Evolutionary conservation across 805 yeast genomes (phyloP).

Genomic region (Lipomyces starkeyi): DNA sequence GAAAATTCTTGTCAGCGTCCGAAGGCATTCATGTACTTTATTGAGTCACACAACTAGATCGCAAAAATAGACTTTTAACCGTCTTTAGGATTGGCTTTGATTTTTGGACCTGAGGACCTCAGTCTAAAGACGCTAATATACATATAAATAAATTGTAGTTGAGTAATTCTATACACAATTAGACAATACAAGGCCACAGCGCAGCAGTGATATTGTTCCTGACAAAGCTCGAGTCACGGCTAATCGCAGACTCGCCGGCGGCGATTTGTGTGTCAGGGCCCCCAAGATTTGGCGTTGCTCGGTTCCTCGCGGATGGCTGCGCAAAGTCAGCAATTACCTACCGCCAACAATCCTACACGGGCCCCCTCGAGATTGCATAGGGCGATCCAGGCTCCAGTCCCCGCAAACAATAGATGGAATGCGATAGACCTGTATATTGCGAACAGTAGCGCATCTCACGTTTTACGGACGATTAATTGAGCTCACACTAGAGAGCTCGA

Average conservation of each 20-base stretch:
- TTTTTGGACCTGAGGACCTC: too few relatives aligned
- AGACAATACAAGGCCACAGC: too few relatives aligned
- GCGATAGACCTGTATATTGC: not conserved
- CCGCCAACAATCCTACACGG: not conserved
- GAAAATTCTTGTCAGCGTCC: too few relatives aligned
- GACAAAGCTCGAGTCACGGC: too few relatives aligned
- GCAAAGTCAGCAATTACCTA: not conserved
- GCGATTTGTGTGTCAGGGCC: not conserved
- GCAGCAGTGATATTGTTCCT: too few relatives aligned
- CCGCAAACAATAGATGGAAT: not conserved
- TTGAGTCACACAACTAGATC: too few relatives aligned
- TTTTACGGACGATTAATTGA: not conserved
- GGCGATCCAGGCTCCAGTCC: not conserved
- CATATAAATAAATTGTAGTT: too few relatives aligned
- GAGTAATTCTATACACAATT: too few relatives aligned
- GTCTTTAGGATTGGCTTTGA: too few relatives aligned
- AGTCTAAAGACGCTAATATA: too few relatives aligned
- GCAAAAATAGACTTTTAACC: too few relatives aligned
- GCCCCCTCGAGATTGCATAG: not conserved
- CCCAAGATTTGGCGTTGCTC: not conserved
- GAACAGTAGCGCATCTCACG: not conserved
- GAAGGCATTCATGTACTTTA: too few relatives aligned
- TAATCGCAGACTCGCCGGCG: not conserved
- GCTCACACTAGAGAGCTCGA: not conserved
- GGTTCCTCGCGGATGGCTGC: not conserved